Base-by-base conservation (phyloP, 148 eudicot genomes). In the Polygonum aviculare region DNA sequence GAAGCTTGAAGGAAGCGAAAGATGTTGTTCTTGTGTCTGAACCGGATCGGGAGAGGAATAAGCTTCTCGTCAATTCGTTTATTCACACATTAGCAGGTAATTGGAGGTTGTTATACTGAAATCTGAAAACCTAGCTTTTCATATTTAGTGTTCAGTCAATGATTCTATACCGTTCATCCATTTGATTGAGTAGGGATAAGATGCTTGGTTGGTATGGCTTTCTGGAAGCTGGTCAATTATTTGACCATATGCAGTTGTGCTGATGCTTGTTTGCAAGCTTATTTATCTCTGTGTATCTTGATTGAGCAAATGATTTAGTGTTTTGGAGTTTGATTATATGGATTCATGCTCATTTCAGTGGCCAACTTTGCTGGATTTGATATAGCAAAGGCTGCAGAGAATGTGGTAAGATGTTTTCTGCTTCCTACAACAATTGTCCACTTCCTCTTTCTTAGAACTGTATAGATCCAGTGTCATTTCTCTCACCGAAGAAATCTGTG, bases 291-390 rank as follows among this genome's bases (percentile, higher is more conserved):
- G 11, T 48, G 2, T 48, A 48, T 48, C 50, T 48, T 48, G 50
- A 10, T 54, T 54, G 26, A n/a, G 31, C 5, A 7, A 26, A 1
- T 60, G 36, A 26, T 62, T 33, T 12, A 12, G 39, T 62, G 69
- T 18, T 5, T 50, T 14, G 26, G 5, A n/a, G 69, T 12, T 38
- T 60, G 38, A 26, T 59, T 19, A 14, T 16, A 18, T 51, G 55
- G n/a, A 15, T 67, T 35, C 39, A 22, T 22, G 39, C 57, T 44
- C 44, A 75, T n/a, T 79, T 82, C 87, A 85, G 90, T 86, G 12
- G 89, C 86, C 47, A 83, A 78, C 81, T 79, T 90, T 81, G 78
- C 80, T 83, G 81, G 83, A 60, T 57, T 84, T 48, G 84, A 86
- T 49, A 36, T 84, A 39, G 92, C 90, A 74, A 80, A 84, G 62